Conservation (phyloP, 768 basidiomycete species). For the Amanita fuliginea region DNA sequence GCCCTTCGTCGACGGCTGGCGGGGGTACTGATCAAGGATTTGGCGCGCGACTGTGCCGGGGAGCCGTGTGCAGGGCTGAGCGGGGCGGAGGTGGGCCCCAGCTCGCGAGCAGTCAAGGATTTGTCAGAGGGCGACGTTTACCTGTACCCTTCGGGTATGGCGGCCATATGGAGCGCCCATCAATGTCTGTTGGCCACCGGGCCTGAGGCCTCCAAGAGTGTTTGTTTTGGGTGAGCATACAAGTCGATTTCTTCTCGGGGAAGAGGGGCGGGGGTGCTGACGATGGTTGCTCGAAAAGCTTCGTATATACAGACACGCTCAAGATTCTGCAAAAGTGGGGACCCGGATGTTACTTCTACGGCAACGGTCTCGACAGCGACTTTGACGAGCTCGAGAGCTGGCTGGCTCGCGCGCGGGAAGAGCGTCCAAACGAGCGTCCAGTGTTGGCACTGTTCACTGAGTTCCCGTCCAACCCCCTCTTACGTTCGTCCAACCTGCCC, state of each 20-base stretch:
- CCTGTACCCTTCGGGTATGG: constrained; percentile 83
- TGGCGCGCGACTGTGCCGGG: constrained; percentile 21
- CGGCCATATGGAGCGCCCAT: constrained; percentile 90
- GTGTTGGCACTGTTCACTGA: constrained; percentile 82
- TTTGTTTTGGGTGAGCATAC: constrained; percentile 80
- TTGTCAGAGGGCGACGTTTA: constrained; percentile 84
- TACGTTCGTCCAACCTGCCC: constrained; percentile 73
- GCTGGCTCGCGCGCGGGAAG: constrained; percentile 32
- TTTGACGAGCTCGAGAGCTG: constrained; percentile 61
- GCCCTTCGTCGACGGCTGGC: constrained; percentile 85
- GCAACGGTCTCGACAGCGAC: constrained; percentile 65
- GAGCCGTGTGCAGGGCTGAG: constrained; percentile 31
- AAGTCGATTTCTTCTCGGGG: neutral
- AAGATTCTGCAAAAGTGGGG: constrained; percentile 96
- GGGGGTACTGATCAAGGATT: constrained; percentile 66
- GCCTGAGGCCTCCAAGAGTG: constrained; percentile 65
- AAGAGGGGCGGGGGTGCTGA: neutral
- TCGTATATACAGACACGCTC: constrained; percentile 91
- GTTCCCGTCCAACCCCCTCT: constrained; percentile 91
- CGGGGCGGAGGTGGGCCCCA: constrained; percentile 43
- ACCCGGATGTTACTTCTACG: constrained; percentile 84
- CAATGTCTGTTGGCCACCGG: constrained; percentile 46
- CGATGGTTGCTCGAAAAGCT: constrained; percentile 34
- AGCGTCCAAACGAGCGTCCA: constrained; percentile 38
- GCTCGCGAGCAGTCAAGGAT: constrained; percentile 53